Base-by-base conservation (phyloP, 2,329 filamentous ascomycete species). In the Pseudogymnoascus sp. region DNA sequence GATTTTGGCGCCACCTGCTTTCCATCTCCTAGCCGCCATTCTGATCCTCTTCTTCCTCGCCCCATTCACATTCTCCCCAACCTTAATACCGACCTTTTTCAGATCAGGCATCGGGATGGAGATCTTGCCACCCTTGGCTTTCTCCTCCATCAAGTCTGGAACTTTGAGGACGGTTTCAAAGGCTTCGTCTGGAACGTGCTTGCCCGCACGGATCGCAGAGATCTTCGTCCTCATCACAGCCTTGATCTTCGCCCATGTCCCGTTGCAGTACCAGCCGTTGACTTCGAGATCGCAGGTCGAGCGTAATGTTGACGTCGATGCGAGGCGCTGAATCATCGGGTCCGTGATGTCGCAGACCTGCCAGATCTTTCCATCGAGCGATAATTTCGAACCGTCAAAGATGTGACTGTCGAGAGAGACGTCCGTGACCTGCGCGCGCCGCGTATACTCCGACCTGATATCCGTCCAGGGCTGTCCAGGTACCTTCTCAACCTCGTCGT, bases 331-430 rank as follows among this genome's bases (percentile, higher is more conserved):
- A 1, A 97, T 78, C 1, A 92, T 70, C 0, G 91, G 89, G 68
- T 97, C 93, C 0, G 85, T 88, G 60, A 97, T 87, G 72, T 99
- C 94, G 75, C 92, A 96, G 25, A 95, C 83, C 77, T 97, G 94
- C 88, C 92, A 99, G 58, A 94, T 87, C 69, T 94, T 94, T 38
- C 92, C 92, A 69, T 96, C 92, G 1, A 84, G 82, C 14, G 85
- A 84, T 60, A 93, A 84, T 2, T 81, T 82, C 63, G 85, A 79
- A 54, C 93, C 93, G 64, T 95, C 90, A 73, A 97, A 97, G 1
- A 93, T 78, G 73, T 97, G 92, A 60, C 80, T 86, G 30, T 77
- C 72, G 18, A 73, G 74, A 35, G 64, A 60, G 12, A 57, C 36
- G 20, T 63, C 61, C 63, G 20, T 66, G 65, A 14, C 65, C 66